Evolutionary conservation across 2,329 filamentous ascomycete genomes (phyloP).

Genomic region (Amauroascus niger): DNA sequence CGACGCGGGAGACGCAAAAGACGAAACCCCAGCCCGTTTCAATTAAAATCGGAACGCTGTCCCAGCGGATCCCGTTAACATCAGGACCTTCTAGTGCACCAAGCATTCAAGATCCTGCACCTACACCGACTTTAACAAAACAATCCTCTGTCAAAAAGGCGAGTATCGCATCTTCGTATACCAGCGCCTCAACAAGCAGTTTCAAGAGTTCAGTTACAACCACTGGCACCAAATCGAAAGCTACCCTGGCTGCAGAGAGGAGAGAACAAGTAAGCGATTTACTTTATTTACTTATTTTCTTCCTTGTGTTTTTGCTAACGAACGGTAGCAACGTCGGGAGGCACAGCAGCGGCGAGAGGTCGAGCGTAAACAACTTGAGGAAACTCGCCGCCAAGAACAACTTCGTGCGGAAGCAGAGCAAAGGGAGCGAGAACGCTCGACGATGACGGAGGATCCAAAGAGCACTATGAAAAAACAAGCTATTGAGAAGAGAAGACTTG

Average conservation of each 20-base stretch:
- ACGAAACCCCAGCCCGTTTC: conserved; percentile 40
- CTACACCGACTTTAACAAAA: conserved; percentile 40
- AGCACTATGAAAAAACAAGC: conserved; percentile 56
- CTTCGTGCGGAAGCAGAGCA: conserved; percentile 49
- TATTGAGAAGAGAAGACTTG: conserved; percentile 44
- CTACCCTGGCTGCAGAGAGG: conserved; percentile 66
- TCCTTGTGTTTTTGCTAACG: conserved; percentile 11
- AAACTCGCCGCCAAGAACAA: conserved; percentile 52
- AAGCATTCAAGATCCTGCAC: conserved; percentile 36
- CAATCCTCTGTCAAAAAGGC: conserved; percentile 45
- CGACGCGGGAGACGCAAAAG: conserved; percentile 38
- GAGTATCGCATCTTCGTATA: conserved; percentile 57
- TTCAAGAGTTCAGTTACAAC: conserved; percentile 58
- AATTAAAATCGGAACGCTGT: conserved; percentile 42
- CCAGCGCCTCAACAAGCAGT: conserved; percentile 43
- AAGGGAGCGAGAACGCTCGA: conserved; percentile 39
- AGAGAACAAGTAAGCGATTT: conserved; percentile 62
- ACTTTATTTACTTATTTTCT: neutral
- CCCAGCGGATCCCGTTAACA: conserved; percentile 39
- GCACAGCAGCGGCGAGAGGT: conserved; percentile 69
- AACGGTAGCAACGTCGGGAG: conserved; percentile 59
- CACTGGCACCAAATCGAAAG: conserved; percentile 55
- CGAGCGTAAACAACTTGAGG: conserved; percentile 61
- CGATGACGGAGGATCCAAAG: conserved; percentile 50
- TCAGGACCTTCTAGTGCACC: conserved; percentile 46